Conservation (phyloP, 345 rosid genomes). For the Nasturtium officinale region DNA sequence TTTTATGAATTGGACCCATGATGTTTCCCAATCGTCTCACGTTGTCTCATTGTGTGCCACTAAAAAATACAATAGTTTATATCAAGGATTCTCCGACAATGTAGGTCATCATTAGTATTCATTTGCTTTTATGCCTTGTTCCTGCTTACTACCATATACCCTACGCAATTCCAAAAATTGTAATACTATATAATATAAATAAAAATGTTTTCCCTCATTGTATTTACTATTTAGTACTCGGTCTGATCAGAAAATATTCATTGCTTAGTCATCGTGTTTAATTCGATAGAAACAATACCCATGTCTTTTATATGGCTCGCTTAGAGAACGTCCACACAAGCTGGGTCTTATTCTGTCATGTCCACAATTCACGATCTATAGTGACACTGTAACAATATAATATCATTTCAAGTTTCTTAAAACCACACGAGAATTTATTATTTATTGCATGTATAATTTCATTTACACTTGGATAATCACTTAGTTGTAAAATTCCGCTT, state of each 20-base stretch:
- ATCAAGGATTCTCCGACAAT: slow-evolving; percentile 45
- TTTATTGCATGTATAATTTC: neutral
- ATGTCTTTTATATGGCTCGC: slow-evolving; percentile 14
- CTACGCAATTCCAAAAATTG: slow-evolving; percentile 12
- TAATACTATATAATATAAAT: neutral
- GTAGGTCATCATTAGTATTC: slow-evolving; percentile 41
- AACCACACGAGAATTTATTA: too few relatives aligned
- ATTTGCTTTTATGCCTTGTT: slow-evolving; percentile 36
- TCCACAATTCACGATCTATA: neutral
- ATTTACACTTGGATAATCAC: neutral
- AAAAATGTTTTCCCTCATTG: neutral
- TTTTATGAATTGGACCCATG: slow-evolving; percentile 31
- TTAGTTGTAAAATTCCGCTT: too few relatives aligned
- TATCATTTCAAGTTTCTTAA: neutral
- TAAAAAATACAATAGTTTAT: slow-evolving; percentile 38
- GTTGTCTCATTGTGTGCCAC: slow-evolving; percentile 43
- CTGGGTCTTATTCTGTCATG: neutral
- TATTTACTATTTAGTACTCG: slow-evolving; percentile 1
- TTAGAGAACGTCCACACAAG: slow-evolving; percentile 1
- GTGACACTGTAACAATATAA: neutral
- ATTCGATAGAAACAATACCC: slow-evolving; percentile 27
- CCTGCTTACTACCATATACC: slow-evolving; percentile 27
- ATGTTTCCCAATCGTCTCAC: slow-evolving; percentile 40
- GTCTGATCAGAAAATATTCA: neutral
- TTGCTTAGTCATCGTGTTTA: slow-evolving; percentile 20